phyloP scores from a whole-genome alignment of 495 filamentous ascomycete genomes.

The Diplogelasinospora grovesii region DNA sequence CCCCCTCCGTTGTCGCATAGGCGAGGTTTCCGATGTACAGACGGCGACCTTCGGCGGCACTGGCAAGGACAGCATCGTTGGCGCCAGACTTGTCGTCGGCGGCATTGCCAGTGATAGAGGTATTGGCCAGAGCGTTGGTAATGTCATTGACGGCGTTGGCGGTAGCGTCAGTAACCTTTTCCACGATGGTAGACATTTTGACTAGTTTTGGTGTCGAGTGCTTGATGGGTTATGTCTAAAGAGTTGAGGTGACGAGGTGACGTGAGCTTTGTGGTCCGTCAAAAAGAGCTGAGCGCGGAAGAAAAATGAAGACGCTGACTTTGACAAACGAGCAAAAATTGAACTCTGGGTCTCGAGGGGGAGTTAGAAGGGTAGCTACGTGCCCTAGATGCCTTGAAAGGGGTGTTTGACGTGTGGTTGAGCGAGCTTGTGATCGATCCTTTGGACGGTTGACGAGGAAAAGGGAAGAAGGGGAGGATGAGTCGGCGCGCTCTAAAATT shows the following conservation, averaged over 20 bases:
- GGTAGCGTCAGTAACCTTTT: slow-evolving; percentile 53
- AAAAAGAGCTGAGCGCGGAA: slow-evolving; percentile 25
- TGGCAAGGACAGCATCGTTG: slow-evolving; percentile 88
- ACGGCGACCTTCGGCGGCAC: slow-evolving; percentile 95
- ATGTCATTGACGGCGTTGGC: slow-evolving; percentile 71
- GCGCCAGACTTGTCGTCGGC: slow-evolving; percentile 46
- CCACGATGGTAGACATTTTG: slow-evolving; percentile 57
- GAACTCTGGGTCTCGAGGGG: slow-evolving; percentile 53
- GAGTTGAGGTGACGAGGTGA: slow-evolving; percentile 25
- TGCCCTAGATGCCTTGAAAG: slow-evolving; percentile 67
- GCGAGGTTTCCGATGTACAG: slow-evolving; percentile 99
- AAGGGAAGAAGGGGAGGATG: slow-evolving; percentile 37
- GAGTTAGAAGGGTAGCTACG: slow-evolving; percentile 77
- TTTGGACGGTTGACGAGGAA: slow-evolving; percentile 39
- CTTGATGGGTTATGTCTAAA: slow-evolving; percentile 30
- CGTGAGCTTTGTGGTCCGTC: slow-evolving; percentile 28
- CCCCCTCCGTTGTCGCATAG: slow-evolving; percentile 98
- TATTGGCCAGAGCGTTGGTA: slow-evolving; percentile 76
- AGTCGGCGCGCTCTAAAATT: slow-evolving; percentile 35
- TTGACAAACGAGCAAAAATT: slow-evolving; percentile 38
- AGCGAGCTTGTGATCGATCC: slow-evolving; percentile 37
- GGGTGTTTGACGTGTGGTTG: slow-evolving; percentile 31
- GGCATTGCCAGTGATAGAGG: slow-evolving; percentile 54
- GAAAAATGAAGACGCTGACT: slow-evolving; percentile 25
- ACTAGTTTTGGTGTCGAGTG: slow-evolving; percentile 27